A percentile compares a stretch with the other conserved stretches of the same genome.
Conservation (phyloP, 768 basidiomycete species). For the Imleria badia region DNA sequence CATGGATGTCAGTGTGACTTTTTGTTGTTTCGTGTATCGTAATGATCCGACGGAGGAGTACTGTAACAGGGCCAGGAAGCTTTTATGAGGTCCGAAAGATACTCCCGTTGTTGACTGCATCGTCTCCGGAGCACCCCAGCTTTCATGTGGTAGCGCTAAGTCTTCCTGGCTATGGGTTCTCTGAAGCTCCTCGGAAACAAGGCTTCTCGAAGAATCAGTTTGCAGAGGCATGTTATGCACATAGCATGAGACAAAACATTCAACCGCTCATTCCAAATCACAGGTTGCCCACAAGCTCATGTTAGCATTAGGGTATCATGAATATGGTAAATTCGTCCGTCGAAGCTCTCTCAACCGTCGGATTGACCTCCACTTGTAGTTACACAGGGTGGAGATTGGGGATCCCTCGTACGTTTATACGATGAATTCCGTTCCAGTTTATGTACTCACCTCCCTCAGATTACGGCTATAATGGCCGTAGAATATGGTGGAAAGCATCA, state of each 20-base stretch:
- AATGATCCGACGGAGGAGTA: too few relatives aligned
- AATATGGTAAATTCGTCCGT: conserved; percentile 39
- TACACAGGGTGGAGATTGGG: conserved; percentile 53
- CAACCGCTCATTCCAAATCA: background rate
- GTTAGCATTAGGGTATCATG: conserved; percentile 45
- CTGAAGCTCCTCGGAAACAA: conserved; percentile 51
- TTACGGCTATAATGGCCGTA: conserved; percentile 33
- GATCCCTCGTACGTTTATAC: conserved; percentile 30
- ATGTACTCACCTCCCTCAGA: conserved; percentile 25
- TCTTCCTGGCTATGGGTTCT: conserved; percentile 63
- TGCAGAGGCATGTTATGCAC: conserved; percentile 43
- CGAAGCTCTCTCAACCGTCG: background rate
- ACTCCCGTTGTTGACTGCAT: conserved; percentile 48
- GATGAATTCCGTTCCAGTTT: background rate
- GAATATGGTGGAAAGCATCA: conserved; percentile 40
- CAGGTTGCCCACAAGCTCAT: conserved; percentile 50
- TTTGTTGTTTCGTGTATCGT: background rate
- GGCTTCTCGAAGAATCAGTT: conserved; percentile 53
- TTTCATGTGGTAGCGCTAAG: conserved; percentile 64
- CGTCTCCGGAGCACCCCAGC: conserved; percentile 44
- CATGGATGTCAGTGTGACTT: conserved; percentile 49
- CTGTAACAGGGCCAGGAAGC: conserved; percentile 50
- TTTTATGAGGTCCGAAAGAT: conserved; percentile 52
- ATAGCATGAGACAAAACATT: too few relatives aligned
- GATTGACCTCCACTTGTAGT: conserved; percentile 30